These are phyloP conservation scores for Podosphaera fusca DNA, from an alignment of 2,329 filamentous ascomycete species.

Conservation along the genomic window DNA sequence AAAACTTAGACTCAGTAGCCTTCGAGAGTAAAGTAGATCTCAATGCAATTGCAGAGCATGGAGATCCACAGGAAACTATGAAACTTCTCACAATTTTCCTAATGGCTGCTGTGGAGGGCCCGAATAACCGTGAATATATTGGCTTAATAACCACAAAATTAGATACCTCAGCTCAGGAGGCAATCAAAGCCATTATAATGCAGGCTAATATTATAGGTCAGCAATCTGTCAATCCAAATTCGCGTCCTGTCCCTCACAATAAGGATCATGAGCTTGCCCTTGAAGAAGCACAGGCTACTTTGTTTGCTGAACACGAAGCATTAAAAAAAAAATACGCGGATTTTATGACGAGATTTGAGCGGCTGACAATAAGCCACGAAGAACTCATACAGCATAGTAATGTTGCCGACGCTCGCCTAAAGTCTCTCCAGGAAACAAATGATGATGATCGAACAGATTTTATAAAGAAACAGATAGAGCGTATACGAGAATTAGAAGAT, in stretches of 20 bases:
- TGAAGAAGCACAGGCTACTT: conserved; percentile 24
- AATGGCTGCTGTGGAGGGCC: conserved; percentile 35
- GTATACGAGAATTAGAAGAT: conserved; percentile 42
- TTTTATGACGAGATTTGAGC: conserved; percentile 33
- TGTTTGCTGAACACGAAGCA: conserved; percentile 26
- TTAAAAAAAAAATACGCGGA: conserved; percentile 34
- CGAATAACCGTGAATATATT: conserved; percentile 31
- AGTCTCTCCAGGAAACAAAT: conserved; percentile 18
- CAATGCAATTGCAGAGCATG: conserved; percentile 32
- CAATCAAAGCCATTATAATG: conserved; percentile 14
- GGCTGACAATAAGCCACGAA: conserved; percentile 38
- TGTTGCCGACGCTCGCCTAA: conserved; percentile 28
- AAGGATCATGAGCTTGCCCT: conserved; percentile 16
- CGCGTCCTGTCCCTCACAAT: not conserved
- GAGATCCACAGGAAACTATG: conserved; percentile 28
- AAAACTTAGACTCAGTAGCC: conserved; percentile 25
- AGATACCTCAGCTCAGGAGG: conserved; percentile 21
- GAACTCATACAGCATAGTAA: conserved; percentile 28
- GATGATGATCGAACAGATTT: conserved; percentile 28
- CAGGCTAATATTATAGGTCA: not conserved
- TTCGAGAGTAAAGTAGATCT: conserved; percentile 28
- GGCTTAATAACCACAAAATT: conserved; percentile 20
- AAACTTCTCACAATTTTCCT: conserved; percentile 40
- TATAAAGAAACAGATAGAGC: conserved; percentile 29
- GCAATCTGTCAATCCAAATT: conserved; percentile 1